Conservation (phyloP, 169 alveolate genomes). For the Plasmodium inui region DNA sequence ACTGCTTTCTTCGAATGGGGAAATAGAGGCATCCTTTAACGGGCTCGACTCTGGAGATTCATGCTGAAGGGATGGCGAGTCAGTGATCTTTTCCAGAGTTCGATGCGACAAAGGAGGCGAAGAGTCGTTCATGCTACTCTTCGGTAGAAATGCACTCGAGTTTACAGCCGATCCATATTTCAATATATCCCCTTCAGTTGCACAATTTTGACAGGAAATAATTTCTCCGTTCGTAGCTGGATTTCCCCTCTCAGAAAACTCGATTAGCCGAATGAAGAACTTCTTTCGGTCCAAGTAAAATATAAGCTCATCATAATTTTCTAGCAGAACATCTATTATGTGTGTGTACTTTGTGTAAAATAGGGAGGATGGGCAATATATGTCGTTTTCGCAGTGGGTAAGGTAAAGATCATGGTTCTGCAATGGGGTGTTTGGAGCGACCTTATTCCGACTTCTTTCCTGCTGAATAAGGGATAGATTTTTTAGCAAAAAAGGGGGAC, state of each 20-base stretch:
- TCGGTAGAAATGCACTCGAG: background rate
- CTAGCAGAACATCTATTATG: conserved; percentile 25
- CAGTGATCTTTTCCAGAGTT: background rate
- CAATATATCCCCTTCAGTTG: background rate
- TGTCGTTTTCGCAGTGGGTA: conserved; percentile 34
- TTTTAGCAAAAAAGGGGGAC: background rate
- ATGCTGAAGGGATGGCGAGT: background rate
- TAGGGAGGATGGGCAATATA: conserved; percentile 20
- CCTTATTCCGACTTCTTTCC: conserved; percentile 24
- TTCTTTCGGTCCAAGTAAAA: conserved; percentile 60
- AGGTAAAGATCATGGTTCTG: conserved; percentile 19
- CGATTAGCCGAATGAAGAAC: background rate
- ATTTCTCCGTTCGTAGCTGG: background rate
- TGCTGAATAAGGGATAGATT: conserved; percentile 14
- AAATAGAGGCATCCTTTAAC: background rate
- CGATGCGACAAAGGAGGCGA: background rate
- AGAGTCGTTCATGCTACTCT: background rate
- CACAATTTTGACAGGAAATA: background rate
- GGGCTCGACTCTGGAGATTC: background rate
- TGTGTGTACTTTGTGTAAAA: conserved; percentile 46
- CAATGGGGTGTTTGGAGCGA: background rate
- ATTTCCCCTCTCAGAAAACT: background rate
- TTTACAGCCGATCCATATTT: background rate
- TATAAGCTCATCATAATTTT: conserved; percentile 37
- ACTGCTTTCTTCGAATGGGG: conserved; percentile 7